Conservation (phyloP, 2,329 filamentous ascomycete species). For the Chaetomiaceae sp. region DNA sequence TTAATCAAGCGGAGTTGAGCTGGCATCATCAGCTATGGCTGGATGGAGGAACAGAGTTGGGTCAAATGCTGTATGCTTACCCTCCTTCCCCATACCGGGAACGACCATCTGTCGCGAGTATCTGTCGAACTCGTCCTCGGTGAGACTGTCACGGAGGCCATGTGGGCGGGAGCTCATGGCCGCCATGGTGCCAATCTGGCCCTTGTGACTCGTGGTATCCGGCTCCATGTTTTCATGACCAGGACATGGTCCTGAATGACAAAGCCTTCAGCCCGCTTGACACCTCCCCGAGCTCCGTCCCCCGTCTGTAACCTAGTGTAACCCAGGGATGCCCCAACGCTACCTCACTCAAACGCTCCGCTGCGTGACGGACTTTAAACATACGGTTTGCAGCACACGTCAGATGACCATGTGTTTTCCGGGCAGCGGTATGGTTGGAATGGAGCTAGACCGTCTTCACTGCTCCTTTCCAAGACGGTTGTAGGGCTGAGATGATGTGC, state of each 20-base stretch:
- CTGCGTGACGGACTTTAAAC: too few relatives aligned
- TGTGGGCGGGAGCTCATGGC: neutral
- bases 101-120: conserved; percentile 92
- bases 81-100: conserved; percentile 69
- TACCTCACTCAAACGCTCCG: too few relatives aligned
- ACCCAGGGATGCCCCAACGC: too few relatives aligned
- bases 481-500: conserved; percentile 15
- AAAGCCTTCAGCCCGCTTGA: neutral
- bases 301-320: too few relatives aligned
- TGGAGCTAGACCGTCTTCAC: too few relatives aligned
- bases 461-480: too few relatives aligned
- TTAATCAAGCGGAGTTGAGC: conserved; percentile 70
- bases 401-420: too few relatives aligned
- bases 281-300: too few relatives aligned
- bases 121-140: conserved; percentile 68
- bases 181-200: neutral
- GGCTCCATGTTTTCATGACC: neutral
- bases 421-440: too few relatives aligned
- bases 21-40: conserved; percentile 29
- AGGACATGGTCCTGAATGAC: neutral
- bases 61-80: conserved; percentile 34
- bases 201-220: neutral
- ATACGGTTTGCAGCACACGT: too few relatives aligned
- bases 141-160: conserved; percentile 59
- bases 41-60: neutral